phyloP scores from a whole-genome alignment of 2,329 filamentous ascomycete species.

The Purpureocillium lavendulum region DNA sequence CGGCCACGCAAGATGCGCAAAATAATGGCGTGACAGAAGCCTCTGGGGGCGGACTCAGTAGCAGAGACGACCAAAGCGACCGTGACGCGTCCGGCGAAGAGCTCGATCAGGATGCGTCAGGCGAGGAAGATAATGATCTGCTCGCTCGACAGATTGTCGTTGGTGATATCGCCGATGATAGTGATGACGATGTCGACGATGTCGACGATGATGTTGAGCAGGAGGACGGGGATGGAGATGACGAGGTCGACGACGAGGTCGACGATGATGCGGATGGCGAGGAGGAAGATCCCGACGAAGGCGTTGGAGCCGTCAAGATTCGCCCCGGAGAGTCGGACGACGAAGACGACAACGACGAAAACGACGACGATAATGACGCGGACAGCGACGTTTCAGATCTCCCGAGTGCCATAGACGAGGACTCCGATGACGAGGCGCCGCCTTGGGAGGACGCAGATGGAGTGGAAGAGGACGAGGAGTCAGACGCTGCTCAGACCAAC shows the following conservation, averaged over 20 bases:
- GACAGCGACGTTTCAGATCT: slow-evolving; percentile 39
- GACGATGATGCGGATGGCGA: slow-evolving; percentile 15
- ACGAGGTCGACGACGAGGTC: slow-evolving; percentile 20
- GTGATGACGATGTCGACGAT: slow-evolving; percentile 22
- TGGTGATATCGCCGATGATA: slow-evolving; percentile 19
- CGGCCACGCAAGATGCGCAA: slow-evolving; percentile 9
- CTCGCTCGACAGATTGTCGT: slow-evolving; percentile 17
- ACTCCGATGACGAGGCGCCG: slow-evolving; percentile 7
- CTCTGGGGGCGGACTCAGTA: slow-evolving; percentile 6
- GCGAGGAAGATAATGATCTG: slow-evolving; percentile 30
- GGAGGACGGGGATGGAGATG: slow-evolving; percentile 14
- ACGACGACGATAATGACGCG: slow-evolving; percentile 46
- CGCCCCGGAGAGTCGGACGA: slow-evolving; percentile 38
- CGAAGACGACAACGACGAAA: slow-evolving; percentile 41
- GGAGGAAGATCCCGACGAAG: slow-evolving; percentile 41
- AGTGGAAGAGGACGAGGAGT: slow-evolving; percentile 49
- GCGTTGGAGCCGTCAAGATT: slow-evolving; percentile 49
- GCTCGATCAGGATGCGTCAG: slow-evolving; percentile 33
- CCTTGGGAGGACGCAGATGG: slow-evolving; percentile 49
- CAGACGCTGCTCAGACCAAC: slow-evolving; percentile 39
- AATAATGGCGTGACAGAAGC: neutral
- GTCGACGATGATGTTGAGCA: slow-evolving; percentile 13
- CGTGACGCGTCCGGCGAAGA: slow-evolving; percentile 32
- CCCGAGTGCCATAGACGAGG: slow-evolving; percentile 35
- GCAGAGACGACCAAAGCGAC: slow-evolving; percentile 28